Percentiles rank a stretch among this genome's conserved stretches.
phyloP scores from a whole-genome alignment of 345 rosid species.

The Lagerstroemia speciosa region DNA sequence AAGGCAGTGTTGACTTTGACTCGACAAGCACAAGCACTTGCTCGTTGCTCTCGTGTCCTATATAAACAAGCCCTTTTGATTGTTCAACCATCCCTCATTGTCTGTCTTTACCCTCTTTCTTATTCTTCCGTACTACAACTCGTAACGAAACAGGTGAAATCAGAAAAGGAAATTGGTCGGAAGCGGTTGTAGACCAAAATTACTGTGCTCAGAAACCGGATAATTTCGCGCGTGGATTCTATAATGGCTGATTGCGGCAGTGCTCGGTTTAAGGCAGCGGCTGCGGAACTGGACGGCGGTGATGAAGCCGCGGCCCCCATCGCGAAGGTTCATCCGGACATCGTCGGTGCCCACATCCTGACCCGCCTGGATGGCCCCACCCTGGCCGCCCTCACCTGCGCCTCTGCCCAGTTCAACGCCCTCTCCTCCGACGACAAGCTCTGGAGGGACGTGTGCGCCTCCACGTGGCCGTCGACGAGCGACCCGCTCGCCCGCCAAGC shows the following conservation, averaged over 20 bases:
- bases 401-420: constrained; percentile 36
- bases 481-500: constrained; percentile 26
- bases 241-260: neutral
- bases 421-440: constrained; percentile 38
- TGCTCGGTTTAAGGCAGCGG: constrained; percentile 1
- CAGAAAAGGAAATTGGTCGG: neutral
- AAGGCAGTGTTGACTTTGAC: no score
- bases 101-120: neutral
- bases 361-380: constrained; percentile 64
- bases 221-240: neutral
- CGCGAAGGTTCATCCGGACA: constrained; percentile 47
- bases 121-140: neutral
- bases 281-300: neutral
- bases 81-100: no score
- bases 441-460: constrained; percentile 38
- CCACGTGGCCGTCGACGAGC: constrained; percentile 53
- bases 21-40: no score
- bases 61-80: no score
- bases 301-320: constrained; percentile 18
- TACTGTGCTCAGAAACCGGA: neutral
- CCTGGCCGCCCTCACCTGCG: constrained; percentile 42
- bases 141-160: no score
- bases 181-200: neutral
- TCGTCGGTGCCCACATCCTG: constrained; percentile 46
- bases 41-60: no score